Conservation (phyloP, 2,329 filamentous ascomycete genomes). For the Hypoxylon sp. region DNA sequence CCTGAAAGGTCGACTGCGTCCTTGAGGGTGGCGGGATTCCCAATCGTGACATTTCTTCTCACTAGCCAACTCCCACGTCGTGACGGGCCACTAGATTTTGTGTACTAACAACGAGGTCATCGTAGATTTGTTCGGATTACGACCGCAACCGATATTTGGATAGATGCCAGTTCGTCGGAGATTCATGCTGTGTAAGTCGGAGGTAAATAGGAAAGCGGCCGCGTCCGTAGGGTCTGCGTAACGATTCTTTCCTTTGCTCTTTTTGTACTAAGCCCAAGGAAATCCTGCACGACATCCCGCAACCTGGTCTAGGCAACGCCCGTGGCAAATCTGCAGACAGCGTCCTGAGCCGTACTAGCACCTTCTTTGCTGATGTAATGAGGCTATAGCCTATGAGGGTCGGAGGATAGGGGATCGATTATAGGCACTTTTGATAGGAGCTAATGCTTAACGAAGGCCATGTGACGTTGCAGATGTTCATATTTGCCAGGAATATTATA, state of each 20-base stretch:
- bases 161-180: slow-evolving; percentile 38
- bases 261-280: slow-evolving; percentile 35
- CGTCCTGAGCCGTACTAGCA: slow-evolving; percentile 19
- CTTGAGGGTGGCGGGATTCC: slow-evolving; percentile 41
- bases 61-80: slow-evolving; percentile 25
- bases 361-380: slow-evolving; percentile 26
- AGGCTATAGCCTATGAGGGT: slow-evolving; percentile 12
- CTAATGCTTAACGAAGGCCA: slow-evolving; percentile 15
- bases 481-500: slow-evolving; percentile 16
- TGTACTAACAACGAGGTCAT: slow-evolving; percentile 36
- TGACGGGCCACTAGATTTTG: slow-evolving; percentile 31
- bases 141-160: slow-evolving; percentile 17
- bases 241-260: slow-evolving; percentile 28
- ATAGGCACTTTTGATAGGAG: slow-evolving; percentile 8
- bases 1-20: slow-evolving; percentile 44
- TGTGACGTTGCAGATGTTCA: slow-evolving; percentile 23
- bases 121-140: slow-evolving; percentile 33
- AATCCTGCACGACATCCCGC: slow-evolving; percentile 44
- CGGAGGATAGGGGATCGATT: slow-evolving; percentile 7
- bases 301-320: slow-evolving; percentile 40
- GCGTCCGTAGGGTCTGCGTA: slow-evolving; percentile 37
- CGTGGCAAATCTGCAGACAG: slow-evolving; percentile 38
- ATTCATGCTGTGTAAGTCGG: slow-evolving; percentile 45
- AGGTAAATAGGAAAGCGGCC: slow-evolving; percentile 43
- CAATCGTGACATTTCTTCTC: slow-evolving; percentile 29